A percentile compares a stretch with the other conserved stretches of the same genome.
Conservation (phyloP, 805 yeast genomes). For the Metschnikowia kunwiensis region DNA sequence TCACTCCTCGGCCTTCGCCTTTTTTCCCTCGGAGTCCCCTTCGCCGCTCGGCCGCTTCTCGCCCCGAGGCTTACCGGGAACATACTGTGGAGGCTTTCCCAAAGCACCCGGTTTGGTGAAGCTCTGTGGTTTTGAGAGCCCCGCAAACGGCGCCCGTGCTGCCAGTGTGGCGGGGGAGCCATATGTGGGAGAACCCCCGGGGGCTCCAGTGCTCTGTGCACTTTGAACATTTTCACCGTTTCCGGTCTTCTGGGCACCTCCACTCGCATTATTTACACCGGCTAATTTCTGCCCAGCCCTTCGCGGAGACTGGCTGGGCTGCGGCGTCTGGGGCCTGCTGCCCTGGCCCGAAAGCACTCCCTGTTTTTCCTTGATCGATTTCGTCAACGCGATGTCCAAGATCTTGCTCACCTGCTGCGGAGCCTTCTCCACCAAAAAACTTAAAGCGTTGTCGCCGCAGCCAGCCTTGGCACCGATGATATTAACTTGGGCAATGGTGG, state of each 20-base stretch:
- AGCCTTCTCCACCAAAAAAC: conserved; percentile 73
- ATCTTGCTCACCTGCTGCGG: conserved; percentile 79
- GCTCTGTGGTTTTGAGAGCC: conserved; percentile 25
- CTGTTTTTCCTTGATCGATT: conserved; percentile 56
- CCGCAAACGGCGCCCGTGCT: conserved; percentile 24
- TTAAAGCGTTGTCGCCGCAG: conserved; percentile 72
- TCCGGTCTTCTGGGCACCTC: too few relatives aligned
- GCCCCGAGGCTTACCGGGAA: conserved; percentile 30
- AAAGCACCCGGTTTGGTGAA: conserved; percentile 32
- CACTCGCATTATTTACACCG: too few relatives aligned
- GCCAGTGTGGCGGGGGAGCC: neutral
- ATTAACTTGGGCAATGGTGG: conserved; percentile 86
- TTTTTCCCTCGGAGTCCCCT: conserved; percentile 10
- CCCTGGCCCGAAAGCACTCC: conserved; percentile 18
- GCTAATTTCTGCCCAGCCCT: too few relatives aligned
- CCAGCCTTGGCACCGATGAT: conserved; percentile 86
- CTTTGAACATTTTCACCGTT: too few relatives aligned
- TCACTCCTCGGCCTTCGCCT: too few relatives aligned
- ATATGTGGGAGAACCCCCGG: neutral
- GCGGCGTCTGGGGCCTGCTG: conserved; percentile 19
- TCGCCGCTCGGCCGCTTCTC: conserved; percentile 12
- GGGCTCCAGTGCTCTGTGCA: too few relatives aligned
- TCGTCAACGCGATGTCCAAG: conserved; percentile 75
- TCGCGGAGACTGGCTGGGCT: conserved; percentile 3
- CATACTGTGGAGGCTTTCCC: conserved; percentile 37